Base-by-base conservation (phyloP, 331 rosid genomes). In the Arachis monticola region DNA sequence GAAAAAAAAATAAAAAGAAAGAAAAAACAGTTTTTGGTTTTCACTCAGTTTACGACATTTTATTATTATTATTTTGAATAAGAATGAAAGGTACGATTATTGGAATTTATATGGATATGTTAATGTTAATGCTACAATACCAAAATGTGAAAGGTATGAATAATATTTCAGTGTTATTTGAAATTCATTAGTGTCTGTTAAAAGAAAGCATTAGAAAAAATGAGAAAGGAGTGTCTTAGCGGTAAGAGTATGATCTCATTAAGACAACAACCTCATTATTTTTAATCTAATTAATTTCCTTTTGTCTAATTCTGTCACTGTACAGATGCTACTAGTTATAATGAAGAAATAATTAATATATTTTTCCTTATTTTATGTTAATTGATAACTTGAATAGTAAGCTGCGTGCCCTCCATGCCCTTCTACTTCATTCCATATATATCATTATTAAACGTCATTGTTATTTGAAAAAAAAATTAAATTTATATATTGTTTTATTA, bases 391-490 rank as follows among this genome's bases (percentile, higher is more conserved):
- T 65, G 77, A 77, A 85, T 73, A 73, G 79, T 74, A 17, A 72
- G 76, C 73, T 41, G 61, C 88, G 86, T 82, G 89, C 86, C 87
- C 79, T 76, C 27, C 52, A 73, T 80, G 93, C 53, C 76, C 80
- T 30, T 70, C 89, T 71, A 52, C 63, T 60, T 73, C 51, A 72
- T 7, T 42, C 48, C 17, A 50, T 46, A 46, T 12, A 47, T 11
- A 9, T 42, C n/a, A 45, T 60, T 32, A 40, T 32, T 40, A 22
- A 59, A 38, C 65, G 32, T 64, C 38, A 27, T 50, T 45, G 48
- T 46, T 46, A 57, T 61, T 35, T 35, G 4, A 35, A 4, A 35
- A 35, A 35, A 35, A 35, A 35, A 4, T 35, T 35, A 35, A 38
- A 4, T 22, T 22, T 22, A 22, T 22, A 22, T 22, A 22, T 22